Evolutionary conservation across 2,329 filamentous ascomycete genomes (phyloP).

Genomic region (Trichothecium sympodiale): DNA sequence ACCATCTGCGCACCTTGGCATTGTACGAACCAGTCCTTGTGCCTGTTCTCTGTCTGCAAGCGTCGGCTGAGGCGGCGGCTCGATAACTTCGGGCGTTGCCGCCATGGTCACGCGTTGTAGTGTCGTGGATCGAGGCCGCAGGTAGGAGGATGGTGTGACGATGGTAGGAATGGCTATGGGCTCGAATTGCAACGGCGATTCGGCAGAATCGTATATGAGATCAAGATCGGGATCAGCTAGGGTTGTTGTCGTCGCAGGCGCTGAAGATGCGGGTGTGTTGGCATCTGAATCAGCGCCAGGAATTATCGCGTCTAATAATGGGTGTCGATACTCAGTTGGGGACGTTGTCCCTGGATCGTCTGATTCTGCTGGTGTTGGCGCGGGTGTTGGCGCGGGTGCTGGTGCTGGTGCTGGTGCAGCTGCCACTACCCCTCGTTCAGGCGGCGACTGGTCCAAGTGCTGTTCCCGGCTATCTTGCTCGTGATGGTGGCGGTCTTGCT

Average conservation of each 20-base stretch:
- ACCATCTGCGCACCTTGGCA: not conserved
- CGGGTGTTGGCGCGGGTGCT: too few species aligned
- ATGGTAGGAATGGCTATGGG: conserved; percentile 34
- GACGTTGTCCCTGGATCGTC: too few species aligned
- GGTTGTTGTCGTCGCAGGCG: too few species aligned
- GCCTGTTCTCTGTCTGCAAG: conserved; percentile 66
- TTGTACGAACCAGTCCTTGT: conserved; percentile 58
- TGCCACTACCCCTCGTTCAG: not conserved
- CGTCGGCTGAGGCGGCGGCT: conserved; percentile 33
- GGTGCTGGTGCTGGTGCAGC: conserved; percentile 1
- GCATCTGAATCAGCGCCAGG: too few species aligned
- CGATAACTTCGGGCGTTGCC: conserved; percentile 10
- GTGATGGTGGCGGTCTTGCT: too few species aligned
- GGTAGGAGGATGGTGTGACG: conserved; percentile 50
- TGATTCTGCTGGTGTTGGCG: too few species aligned
- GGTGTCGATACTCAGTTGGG: too few species aligned
- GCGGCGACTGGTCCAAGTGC: too few species aligned
- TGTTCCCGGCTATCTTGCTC: too few species aligned
- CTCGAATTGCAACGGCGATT: too few species aligned
- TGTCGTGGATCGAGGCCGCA: conserved; percentile 27
- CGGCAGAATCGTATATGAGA: not conserved
- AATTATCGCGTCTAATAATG: too few species aligned
- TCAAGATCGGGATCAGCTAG: not conserved
- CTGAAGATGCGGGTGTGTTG: too few species aligned
- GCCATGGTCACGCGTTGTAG: conserved; percentile 20